These are phyloP conservation scores for Ceratobasidium sp. DNA, from an alignment of 1,284 basidiomycete species.

Conservation along the genomic window DNA sequence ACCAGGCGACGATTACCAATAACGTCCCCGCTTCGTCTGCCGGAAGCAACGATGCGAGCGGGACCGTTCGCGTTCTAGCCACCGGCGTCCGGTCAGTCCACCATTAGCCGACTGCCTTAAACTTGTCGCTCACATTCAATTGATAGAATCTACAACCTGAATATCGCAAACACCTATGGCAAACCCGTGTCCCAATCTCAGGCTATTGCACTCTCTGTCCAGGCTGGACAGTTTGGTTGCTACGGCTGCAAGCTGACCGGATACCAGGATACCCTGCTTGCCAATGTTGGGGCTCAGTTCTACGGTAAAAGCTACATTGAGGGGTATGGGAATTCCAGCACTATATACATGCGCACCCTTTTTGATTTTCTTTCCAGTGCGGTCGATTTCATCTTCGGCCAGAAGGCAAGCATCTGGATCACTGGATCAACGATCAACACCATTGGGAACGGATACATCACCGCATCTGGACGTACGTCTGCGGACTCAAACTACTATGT, in stretches of 20 bases:
- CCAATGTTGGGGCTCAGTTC: slow-evolving; percentile 42
- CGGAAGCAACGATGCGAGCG: slow-evolving; percentile 42
- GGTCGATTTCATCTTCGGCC: slow-evolving; percentile 28
- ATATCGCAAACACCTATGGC: slow-evolving; percentile 43
- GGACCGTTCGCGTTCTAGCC: slow-evolving; percentile 41
- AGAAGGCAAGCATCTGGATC: slow-evolving; percentile 35
- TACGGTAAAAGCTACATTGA: slow-evolving; percentile 41
- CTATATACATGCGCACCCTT: neutral
- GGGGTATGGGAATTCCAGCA: slow-evolving; percentile 30
- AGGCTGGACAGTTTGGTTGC: slow-evolving; percentile 40
- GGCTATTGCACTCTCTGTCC: slow-evolving; percentile 43
- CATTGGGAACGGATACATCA: slow-evolving; percentile 42
- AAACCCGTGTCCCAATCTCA: slow-evolving; percentile 40
- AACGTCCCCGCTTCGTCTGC: slow-evolving; percentile 39
- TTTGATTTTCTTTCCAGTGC: neutral
- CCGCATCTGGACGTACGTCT: slow-evolving; percentile 40
- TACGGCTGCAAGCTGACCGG: slow-evolving; percentile 43
- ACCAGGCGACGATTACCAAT: slow-evolving; percentile 41
- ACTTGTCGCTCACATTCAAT: neutral
- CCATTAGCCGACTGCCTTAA: neutral
- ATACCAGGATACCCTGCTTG: slow-evolving; percentile 43
- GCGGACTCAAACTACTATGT: slow-evolving; percentile 42
- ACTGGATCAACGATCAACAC: slow-evolving; percentile 38
- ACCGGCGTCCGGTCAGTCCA: slow-evolving; percentile 39
- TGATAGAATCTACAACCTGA: slow-evolving; percentile 41